A percentile compares a stretch with the other conserved stretches of the same genome.
Evolutionary conservation across 140 eudicot species (phyloP).

Genomic region (Senecio squalidus): DNA sequence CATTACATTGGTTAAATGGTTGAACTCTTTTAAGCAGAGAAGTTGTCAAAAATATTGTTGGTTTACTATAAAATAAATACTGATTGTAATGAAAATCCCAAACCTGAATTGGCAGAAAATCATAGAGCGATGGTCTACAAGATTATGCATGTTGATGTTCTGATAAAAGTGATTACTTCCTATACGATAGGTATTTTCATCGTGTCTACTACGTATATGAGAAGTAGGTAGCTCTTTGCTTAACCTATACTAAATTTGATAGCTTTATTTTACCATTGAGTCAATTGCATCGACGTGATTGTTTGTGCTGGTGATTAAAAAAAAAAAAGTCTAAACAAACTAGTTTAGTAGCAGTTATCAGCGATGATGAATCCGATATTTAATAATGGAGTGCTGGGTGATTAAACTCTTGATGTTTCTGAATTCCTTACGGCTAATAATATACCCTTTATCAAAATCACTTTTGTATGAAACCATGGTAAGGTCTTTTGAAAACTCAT

Average conservation of each 20-base stretch:
- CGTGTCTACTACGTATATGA: neutral
- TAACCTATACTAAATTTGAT: neutral
- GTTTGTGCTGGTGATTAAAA: neutral
- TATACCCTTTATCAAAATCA: too few relatives aligned
- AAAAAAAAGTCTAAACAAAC: neutral
- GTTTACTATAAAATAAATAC: conserved; percentile 16
- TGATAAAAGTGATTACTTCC: conserved; percentile 21
- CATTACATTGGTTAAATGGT: conserved; percentile 36
- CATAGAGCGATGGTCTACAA: conserved; percentile 28
- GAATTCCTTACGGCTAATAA: too few relatives aligned
- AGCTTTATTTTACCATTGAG: neutral
- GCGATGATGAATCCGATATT: too few relatives aligned
- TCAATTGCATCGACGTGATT: too few relatives aligned
- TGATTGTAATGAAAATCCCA: conserved; percentile 20
- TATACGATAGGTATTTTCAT: conserved; percentile 1
- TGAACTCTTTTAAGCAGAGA: conserved; percentile 32
- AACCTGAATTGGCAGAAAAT: conserved; percentile 12
- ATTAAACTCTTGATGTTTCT: too few relatives aligned
- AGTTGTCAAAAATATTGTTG: conserved; percentile 16
- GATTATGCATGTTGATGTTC: conserved; percentile 17
- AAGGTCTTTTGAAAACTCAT: too few relatives aligned
- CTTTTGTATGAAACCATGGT: too few relatives aligned
- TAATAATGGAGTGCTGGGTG: too few relatives aligned
- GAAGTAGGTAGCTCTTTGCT: neutral
- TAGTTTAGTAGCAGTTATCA: neutral